These are phyloP conservation scores for Drechslerella dactyloides DNA, from an alignment of 2,329 filamentous ascomycete genomes.

Conservation along the genomic window DNA sequence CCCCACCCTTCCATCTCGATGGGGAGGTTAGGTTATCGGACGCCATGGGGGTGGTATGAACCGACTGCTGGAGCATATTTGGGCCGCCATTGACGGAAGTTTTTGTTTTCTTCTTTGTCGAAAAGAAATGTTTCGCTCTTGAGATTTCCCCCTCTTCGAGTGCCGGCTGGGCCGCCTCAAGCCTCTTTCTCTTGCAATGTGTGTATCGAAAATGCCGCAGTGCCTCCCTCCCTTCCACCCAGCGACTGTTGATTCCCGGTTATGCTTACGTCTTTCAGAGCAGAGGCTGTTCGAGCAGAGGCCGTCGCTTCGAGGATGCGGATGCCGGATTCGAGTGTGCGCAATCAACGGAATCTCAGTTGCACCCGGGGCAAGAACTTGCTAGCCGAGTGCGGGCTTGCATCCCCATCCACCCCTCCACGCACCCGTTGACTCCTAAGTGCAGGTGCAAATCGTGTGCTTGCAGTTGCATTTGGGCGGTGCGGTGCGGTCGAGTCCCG, in stretches of 20 bases:
- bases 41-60: constrained; percentile 17
- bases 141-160: constrained; percentile 22
- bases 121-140: constrained; percentile 5
- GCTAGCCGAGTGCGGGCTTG: constrained; percentile 47
- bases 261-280: constrained; percentile 42
- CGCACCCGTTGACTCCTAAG: constrained; percentile 5
- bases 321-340: constrained; percentile 37
- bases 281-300: constrained; percentile 9
- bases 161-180: neutral
- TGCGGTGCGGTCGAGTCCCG: constrained; percentile 4
- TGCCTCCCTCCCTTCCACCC: constrained; percentile 28
- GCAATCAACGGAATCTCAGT: constrained; percentile 33
- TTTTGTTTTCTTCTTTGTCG: constrained; percentile 10
- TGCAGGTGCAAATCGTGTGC: neutral
- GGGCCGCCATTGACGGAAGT: constrained; percentile 42
- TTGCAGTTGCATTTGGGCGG: neutral
- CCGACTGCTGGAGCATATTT: constrained; percentile 18
- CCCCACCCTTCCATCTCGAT: constrained; percentile 27
- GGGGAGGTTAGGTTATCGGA: constrained; percentile 31
- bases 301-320: constrained; percentile 46
- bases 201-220: constrained; percentile 47
- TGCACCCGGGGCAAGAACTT: constrained; percentile 43
- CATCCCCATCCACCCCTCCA: constrained; percentile 25
- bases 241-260: constrained; percentile 45
- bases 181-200: constrained; percentile 7